A percentile compares a stretch with the other conserved stretches of the same genome.
Evolutionary conservation across 805 yeast species (phyloP).

Genomic region (Candida anglica): DNA sequence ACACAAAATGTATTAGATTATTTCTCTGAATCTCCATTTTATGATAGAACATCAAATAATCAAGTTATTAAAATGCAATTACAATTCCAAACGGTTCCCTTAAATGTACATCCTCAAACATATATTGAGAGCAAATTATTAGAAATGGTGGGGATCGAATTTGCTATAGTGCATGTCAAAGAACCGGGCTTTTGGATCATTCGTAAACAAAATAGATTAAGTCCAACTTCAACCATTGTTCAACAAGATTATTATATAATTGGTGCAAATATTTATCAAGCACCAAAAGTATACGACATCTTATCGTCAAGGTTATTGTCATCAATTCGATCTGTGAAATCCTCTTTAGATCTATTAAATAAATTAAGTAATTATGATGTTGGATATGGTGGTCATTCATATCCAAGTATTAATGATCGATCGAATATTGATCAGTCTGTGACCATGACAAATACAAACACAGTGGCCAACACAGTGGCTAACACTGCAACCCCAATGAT

Average conservation of each 20-base stretch:
- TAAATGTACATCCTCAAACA: slow-evolving; percentile 28
- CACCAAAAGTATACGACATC: slow-evolving; percentile 73
- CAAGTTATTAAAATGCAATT: slow-evolving; percentile 94
- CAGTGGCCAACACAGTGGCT: slow-evolving; percentile 9
- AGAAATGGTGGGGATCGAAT: slow-evolving; percentile 85
- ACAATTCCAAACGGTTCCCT: slow-evolving; percentile 61
- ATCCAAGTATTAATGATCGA: slow-evolving; percentile 11
- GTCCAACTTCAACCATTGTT: slow-evolving; percentile 47
- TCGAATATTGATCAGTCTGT: neutral
- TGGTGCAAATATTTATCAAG: slow-evolving; percentile 90
- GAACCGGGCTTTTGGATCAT: slow-evolving; percentile 95
- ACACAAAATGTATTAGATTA: slow-evolving; percentile 91
- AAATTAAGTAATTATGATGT: slow-evolving; percentile 28
- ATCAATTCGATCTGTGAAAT: slow-evolving; percentile 31
- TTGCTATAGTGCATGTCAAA: slow-evolving; percentile 63
- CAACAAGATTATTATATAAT: slow-evolving; percentile 81
- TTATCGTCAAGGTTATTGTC: slow-evolving; percentile 61
- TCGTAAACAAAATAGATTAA: slow-evolving; percentile 68
- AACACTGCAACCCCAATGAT: slow-evolving; percentile 7
- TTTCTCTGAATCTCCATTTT: slow-evolving; percentile 91
- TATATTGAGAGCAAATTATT: slow-evolving; percentile 53
- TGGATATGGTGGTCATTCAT: slow-evolving; percentile 32
- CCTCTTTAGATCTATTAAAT: slow-evolving; percentile 28
- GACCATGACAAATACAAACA: neutral
- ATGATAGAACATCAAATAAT: slow-evolving; percentile 89